Percentiles rank a stretch among this genome's conserved stretches.
Evolutionary conservation across 768 basidiomycete genomes (phyloP).

Genomic region (Lentinula edodes): DNA sequence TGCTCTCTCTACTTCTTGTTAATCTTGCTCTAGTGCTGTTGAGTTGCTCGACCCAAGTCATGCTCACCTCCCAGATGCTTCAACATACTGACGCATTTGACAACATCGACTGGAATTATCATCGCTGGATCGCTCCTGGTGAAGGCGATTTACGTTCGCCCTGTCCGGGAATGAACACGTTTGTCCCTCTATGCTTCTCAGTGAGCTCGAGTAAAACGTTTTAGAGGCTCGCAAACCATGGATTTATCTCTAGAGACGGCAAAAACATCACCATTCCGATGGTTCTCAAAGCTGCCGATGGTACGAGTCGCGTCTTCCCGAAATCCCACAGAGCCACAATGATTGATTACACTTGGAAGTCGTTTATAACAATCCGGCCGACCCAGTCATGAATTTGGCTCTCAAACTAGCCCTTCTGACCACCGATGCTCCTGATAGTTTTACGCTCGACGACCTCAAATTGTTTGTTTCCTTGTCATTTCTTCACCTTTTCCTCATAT

Average conservation of each 20-base stretch:
- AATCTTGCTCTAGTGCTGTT: neutral
- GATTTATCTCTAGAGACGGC: slow-evolving; percentile 11
- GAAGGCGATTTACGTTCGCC: slow-evolving; percentile 6
- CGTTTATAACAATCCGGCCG: slow-evolving; percentile 12
- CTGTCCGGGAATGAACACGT: slow-evolving; percentile 13
- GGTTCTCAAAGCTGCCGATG: neutral
- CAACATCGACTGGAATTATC: slow-evolving; percentile 6
- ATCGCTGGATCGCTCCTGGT: slow-evolving; percentile 6
- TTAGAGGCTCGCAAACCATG: slow-evolving; percentile 5
- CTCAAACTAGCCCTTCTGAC: slow-evolving; percentile 14
- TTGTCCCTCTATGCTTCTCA: neutral
- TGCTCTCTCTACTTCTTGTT: neutral
- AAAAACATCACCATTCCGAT: slow-evolving; percentile 3
- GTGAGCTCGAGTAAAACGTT: neutral
- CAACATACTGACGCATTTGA: neutral
- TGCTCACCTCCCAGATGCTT: no score
- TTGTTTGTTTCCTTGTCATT: slow-evolving; percentile 5
- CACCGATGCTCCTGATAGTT: slow-evolving; percentile 13
- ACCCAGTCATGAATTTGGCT: slow-evolving; percentile 8
- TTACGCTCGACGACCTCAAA: slow-evolving; percentile 14
- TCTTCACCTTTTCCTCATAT: neutral
- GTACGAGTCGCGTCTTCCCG: neutral
- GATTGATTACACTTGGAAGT: neutral
- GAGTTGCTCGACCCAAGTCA: neutral
- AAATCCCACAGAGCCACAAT: no score